Conservation (phyloP, 1,284 basidiomycete genomes). For the Naganishia cerealis region DNA sequence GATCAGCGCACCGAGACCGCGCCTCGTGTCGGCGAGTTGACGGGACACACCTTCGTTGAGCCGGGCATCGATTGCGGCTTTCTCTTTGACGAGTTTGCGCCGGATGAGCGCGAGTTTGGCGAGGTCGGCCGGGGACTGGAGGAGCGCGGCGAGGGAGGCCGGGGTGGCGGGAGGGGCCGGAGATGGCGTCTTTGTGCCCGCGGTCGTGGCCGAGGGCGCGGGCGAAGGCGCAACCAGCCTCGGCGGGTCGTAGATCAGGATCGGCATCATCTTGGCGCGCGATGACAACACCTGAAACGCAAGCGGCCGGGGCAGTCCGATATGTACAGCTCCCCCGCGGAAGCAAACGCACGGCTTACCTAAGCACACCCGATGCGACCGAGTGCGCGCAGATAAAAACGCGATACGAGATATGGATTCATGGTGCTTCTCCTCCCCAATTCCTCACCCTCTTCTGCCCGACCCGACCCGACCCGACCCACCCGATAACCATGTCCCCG, state of each 20-base stretch:
- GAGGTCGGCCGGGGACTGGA: constrained; percentile 91
- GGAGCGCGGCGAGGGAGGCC: constrained; percentile 61
- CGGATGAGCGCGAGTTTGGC: constrained; percentile 82
- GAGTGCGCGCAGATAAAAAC: neutral
- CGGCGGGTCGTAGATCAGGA: constrained; percentile 4
- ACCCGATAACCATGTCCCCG: constrained; percentile 39
- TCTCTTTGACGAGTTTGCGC: constrained; percentile 95
- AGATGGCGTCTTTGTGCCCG: neutral
- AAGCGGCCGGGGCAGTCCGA: too few species aligned
- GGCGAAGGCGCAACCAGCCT: neutral
- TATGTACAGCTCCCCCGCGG: too few species aligned
- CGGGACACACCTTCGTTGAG: constrained; percentile 90
- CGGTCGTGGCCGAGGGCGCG: neutral
- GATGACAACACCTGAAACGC: neutral
- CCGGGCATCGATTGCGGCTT: constrained; percentile 88
- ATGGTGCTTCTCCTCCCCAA: too few species aligned
- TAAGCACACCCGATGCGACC: too few species aligned
- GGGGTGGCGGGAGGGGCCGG: neutral
- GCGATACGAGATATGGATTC: too few species aligned
- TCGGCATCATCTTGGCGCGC: neutral
- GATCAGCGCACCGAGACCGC: constrained; percentile 82
- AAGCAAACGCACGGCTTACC: too few species aligned
- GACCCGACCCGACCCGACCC: neutral
- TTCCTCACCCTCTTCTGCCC: neutral
- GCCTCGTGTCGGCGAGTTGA: constrained; percentile 85